Conservation (phyloP, 225 moss, liverwort and hornwort genomes). For the Neckera pumila region DNA sequence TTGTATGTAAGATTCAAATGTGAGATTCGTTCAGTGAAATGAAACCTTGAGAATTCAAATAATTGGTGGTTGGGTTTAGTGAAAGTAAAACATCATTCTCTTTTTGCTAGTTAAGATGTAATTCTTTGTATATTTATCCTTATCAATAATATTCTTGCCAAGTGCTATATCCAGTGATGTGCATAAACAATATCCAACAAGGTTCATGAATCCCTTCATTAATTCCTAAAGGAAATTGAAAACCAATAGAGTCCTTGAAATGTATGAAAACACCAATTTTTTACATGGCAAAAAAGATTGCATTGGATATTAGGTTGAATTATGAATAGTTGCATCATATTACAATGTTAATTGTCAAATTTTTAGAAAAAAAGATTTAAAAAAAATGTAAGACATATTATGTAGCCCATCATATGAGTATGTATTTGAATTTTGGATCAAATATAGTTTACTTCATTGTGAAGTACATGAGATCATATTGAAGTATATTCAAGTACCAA, state of each 20-base stretch:
- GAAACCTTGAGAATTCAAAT: neutral
- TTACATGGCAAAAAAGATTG: neutral
- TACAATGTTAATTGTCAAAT: too few relatives aligned
- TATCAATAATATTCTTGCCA: neutral
- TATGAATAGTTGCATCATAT: neutral
- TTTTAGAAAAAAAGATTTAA: neutral
- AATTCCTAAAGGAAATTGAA: too few relatives aligned
- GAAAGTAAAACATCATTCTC: neutral
- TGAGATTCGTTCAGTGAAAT: neutral
- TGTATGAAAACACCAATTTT: neutral
- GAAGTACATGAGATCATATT: rapidly evolving
- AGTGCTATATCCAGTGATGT: too few relatives aligned
- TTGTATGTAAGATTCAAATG: too few relatives aligned
- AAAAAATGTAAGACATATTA: neutral
- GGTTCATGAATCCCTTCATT: rapidly evolving
- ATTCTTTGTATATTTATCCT: neutral
- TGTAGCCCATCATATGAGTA: rapidly evolving
- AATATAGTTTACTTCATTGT: neutral
- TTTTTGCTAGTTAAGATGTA: neutral
- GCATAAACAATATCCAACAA: neutral
- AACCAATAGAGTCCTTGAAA: rapidly evolving
- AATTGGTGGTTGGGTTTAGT: neutral
- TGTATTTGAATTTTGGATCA: neutral
- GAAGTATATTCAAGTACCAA: neutral
- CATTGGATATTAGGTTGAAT: neutral